Percentiles rank a stretch among this genome's conserved stretches.
Evolutionary conservation across 768 basidiomycete genomes (phyloP).

Genomic region (Mycena galopus): DNA sequence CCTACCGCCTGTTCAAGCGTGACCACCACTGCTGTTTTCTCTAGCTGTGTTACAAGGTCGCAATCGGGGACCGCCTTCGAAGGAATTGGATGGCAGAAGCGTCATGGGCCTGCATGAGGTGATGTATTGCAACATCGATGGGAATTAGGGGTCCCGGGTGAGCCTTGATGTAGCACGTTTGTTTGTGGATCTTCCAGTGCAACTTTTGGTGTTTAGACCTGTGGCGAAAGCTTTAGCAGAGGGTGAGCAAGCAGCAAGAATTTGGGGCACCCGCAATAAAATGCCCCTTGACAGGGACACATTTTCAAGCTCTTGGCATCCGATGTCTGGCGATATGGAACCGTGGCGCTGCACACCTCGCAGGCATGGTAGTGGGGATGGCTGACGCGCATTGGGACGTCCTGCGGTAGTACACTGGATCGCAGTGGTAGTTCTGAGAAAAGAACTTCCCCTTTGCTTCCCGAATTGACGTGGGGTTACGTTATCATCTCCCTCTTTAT

Average conservation of each 20-base stretch:
- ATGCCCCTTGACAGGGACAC: constrained; percentile 11
- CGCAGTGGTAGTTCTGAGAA: too few relatives aligned
- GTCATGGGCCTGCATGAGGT: constrained; percentile 5
- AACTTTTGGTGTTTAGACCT: constrained; percentile 16
- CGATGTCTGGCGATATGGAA: neutral
- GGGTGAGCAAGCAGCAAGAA: neutral
- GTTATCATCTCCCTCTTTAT: too few relatives aligned
- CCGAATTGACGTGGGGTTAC: too few relatives aligned
- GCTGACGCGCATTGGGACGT: neutral
- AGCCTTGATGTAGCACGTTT: neutral
- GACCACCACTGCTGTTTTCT: constrained; percentile 1
- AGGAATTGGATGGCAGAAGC: constrained; percentile 2
- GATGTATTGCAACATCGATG: constrained; percentile 7
- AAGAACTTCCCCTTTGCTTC: too few relatives aligned
- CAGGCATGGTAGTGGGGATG: neutral
- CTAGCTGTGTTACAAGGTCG: neutral
- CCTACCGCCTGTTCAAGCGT: constrained; percentile 7
- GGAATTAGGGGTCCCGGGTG: neutral
- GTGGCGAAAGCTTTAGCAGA: neutral
- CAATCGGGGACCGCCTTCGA: neutral
- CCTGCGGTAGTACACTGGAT: too few relatives aligned
- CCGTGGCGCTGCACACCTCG: constrained; percentile 9
- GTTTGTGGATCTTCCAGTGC: constrained; percentile 8
- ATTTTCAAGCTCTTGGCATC: constrained; percentile 10
- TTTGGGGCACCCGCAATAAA: constrained; percentile 15